These are phyloP conservation scores for Bruguiera parviflora DNA, from an alignment of 345 rosid genomes.

Conservation along the genomic window DNA sequence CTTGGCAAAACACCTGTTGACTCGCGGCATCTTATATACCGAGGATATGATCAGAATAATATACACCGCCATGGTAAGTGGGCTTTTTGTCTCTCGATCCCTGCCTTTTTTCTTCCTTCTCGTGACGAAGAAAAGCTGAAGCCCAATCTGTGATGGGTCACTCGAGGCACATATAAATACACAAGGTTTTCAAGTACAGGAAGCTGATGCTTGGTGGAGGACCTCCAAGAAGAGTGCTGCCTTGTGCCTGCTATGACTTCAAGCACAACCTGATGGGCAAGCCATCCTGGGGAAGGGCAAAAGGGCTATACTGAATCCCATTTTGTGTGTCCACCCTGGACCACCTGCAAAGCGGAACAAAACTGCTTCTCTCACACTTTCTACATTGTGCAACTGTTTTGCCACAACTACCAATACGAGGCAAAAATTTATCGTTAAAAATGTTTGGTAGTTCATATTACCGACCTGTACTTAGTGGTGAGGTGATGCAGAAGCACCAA, in stretches of 20 bases:
- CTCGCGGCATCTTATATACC: no score
- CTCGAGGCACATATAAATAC: no score
- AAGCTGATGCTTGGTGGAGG: neutral
- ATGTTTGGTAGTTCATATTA: slow-evolving; percentile 2
- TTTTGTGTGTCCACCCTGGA: slow-evolving; percentile 39
- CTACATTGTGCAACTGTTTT: slow-evolving; percentile 14
- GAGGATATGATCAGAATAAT: no score
- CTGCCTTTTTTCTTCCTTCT: no score
- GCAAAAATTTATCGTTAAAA: no score
- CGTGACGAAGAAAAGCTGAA: no score
- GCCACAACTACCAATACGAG: neutral
- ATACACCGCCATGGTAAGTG: no score
- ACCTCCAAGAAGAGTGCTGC: neutral
- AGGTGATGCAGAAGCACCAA: slow-evolving; percentile 76
- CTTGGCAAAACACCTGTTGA: no score
- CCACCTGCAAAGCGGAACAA: slow-evolving; percentile 49
- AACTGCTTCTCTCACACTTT: slow-evolving; percentile 27
- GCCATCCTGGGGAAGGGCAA: slow-evolving; percentile 81
- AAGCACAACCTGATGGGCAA: slow-evolving; percentile 58
- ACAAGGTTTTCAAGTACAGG: neutral
- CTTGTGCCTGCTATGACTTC: slow-evolving; percentile 23
- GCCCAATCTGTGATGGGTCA: no score
- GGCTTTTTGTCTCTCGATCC: no score
- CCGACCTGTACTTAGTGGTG: slow-evolving; percentile 85
- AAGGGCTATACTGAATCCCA: slow-evolving; percentile 83